Conservation (phyloP, 2,329 filamentous ascomycete species). For the Microdochium bolleyi region DNA sequence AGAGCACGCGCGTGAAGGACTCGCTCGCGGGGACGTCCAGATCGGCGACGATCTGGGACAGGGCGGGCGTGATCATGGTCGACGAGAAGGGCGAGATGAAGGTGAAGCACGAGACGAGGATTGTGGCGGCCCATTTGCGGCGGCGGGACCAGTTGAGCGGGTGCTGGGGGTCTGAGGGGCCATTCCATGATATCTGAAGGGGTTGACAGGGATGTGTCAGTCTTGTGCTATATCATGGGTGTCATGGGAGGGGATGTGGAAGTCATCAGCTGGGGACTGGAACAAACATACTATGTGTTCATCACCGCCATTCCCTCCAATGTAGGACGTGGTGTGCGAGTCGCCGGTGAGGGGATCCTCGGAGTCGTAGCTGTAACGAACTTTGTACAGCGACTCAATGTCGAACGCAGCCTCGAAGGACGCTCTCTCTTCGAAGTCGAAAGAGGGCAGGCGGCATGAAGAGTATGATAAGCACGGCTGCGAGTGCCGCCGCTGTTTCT, state of each 20-base stretch:
- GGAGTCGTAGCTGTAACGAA: not conserved
- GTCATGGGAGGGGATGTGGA: too few relatives aligned
- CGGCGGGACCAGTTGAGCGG: constrained; percentile 36
- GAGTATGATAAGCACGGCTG: not conserved
- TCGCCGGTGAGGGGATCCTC: not conserved
- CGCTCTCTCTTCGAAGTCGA: not conserved
- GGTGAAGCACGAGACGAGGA: constrained; percentile 30
- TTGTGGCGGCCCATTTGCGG: constrained; percentile 25
- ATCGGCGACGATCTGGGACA: constrained; percentile 33
- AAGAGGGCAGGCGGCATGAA: not conserved
- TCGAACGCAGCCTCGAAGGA: not conserved
- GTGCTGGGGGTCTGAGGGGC: constrained; percentile 29
- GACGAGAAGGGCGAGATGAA: constrained; percentile 50
- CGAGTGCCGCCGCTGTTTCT: not conserved
- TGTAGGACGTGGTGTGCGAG: not conserved
- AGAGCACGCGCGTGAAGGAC: constrained; percentile 28
- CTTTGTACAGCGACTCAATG: not conserved
- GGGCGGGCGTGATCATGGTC: constrained; percentile 39
- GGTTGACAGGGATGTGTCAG: not conserved
- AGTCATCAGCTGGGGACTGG: too few relatives aligned
- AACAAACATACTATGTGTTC: not conserved
- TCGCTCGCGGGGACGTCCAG: constrained; percentile 29
- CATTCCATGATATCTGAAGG: constrained; percentile 32
- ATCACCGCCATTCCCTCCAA: not conserved
- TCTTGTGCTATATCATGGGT: too few relatives aligned